Conservation (phyloP, 2,329 filamentous ascomycete species). For the Pseudopyricularia cyperi region DNA sequence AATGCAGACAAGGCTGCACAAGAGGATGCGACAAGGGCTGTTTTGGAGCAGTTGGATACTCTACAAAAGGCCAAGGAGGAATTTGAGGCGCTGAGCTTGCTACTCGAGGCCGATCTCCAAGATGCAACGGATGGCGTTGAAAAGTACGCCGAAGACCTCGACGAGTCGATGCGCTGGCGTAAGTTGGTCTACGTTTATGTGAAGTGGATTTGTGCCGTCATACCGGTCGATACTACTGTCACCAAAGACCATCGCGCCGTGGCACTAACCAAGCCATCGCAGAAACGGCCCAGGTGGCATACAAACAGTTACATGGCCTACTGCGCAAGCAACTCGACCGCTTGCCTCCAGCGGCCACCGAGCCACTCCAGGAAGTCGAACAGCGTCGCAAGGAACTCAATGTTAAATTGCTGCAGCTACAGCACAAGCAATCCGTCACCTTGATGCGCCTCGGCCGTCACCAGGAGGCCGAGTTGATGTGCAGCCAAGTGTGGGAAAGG, state of each 20-base stretch:
- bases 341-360: background rate
- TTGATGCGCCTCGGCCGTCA: slow-evolving; percentile 3
- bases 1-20: background rate
- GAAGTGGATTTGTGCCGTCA: too few species aligned
- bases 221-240: too few species aligned
- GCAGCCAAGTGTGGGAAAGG: slow-evolving; percentile 1
- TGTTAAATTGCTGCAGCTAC: background rate
- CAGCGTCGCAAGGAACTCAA: background rate
- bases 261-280: background rate
- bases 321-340: background rate
- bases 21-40: background rate
- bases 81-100: background rate
- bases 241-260: too few species aligned
- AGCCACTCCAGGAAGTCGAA: background rate
- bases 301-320: background rate
- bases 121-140: background rate
- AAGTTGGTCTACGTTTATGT: background rate
- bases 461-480: slow-evolving; percentile 2
- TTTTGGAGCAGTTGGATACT: background rate
- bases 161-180: slow-evolving; percentile 2
- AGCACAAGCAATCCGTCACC: slow-evolving; percentile 2
- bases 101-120: slow-evolving; percentile 1
- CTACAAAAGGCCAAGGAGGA: background rate
- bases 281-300: slow-evolving; percentile 3
- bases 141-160: slow-evolving; percentile 3